These are phyloP conservation scores for Achaetomium macrosporum DNA, from an alignment of 2,329 filamentous ascomycete genomes.

Conservation along the genomic window DNA sequence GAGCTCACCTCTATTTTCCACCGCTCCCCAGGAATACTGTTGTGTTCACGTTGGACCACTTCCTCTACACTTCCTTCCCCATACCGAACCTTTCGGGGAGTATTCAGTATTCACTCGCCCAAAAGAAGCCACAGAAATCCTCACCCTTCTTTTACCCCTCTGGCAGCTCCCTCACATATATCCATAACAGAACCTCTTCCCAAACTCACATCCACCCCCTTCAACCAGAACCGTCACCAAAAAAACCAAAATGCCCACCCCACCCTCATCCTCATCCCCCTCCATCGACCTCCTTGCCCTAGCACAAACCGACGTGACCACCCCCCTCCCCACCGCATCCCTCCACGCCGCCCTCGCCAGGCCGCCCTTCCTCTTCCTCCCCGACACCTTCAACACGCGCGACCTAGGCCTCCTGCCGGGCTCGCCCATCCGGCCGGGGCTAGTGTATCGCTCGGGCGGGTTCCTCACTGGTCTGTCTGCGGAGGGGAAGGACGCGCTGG, in stretches of 20 bases:
- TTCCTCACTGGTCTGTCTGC: conserved; percentile 31
- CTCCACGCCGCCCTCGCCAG: conserved; percentile 30
- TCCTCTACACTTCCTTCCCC: too few relatives aligned
- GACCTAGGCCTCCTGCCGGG: conserved; percentile 42
- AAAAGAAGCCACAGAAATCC: too few relatives aligned
- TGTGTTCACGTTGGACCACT: too few relatives aligned
- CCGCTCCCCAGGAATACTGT: too few relatives aligned
- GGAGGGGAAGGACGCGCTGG: conserved; percentile 33
- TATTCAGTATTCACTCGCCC: too few relatives aligned
- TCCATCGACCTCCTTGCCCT: conserved; percentile 33
- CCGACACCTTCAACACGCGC: conserved; percentile 46
- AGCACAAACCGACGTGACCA: conserved; percentile 36
- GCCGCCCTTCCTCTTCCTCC: conserved; percentile 43
- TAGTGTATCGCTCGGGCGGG: conserved; percentile 43
- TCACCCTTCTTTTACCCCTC: too few relatives aligned
- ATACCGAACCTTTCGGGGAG: too few relatives aligned
- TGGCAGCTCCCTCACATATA: too few relatives aligned
- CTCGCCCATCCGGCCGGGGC: conserved; percentile 34
- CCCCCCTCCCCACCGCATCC: conserved; percentile 29
- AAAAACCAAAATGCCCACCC: background rate
- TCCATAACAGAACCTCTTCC: too few relatives aligned
- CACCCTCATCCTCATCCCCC: background rate
- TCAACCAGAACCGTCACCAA: background rate
- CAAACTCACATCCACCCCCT: background rate
- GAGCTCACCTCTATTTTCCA: too few relatives aligned